Evolutionary conservation across 1,284 basidiomycete genomes (phyloP).

Genomic region (Ceratobasidium sp.): DNA sequence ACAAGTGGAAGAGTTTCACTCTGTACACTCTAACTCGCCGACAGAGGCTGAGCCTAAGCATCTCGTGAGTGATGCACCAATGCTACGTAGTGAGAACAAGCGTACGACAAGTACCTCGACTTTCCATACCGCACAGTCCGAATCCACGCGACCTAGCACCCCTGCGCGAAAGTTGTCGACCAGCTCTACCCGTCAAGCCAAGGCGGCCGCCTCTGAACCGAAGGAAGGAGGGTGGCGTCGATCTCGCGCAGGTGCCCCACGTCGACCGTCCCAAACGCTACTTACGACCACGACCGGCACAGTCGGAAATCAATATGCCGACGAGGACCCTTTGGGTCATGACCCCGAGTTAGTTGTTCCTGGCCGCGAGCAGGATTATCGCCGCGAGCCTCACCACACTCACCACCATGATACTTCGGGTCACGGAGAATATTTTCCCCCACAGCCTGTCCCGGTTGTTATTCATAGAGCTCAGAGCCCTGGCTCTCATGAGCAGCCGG

Average conservation of each 20-base stretch:
- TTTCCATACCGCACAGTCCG: slow-evolving; percentile 41
- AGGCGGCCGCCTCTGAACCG: slow-evolving; percentile 1
- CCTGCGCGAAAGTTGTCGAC: slow-evolving; percentile 24
- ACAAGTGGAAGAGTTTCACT: slow-evolving; percentile 39
- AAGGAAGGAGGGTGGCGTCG: slow-evolving; percentile 33
- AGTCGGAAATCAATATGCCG: slow-evolving; percentile 33
- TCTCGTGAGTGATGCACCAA: slow-evolving; percentile 30
- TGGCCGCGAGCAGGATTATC: slow-evolving; percentile 17
- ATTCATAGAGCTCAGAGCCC: slow-evolving; percentile 9
- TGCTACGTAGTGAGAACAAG: slow-evolving; percentile 31
- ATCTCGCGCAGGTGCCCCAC: slow-evolving; percentile 37
- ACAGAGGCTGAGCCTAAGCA: slow-evolving; percentile 23
- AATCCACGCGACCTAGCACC: slow-evolving; percentile 15
- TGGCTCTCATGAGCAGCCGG: not conserved
- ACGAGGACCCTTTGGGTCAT: slow-evolving; percentile 14
- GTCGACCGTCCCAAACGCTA: slow-evolving; percentile 31
- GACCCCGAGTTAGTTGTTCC: not conserved
- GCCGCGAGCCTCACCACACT: not conserved
- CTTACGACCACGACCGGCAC: slow-evolving; percentile 2
- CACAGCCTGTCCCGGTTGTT: not conserved
- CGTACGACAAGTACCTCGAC: slow-evolving; percentile 38
- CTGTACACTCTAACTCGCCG: slow-evolving; percentile 29
- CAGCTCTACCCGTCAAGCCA: slow-evolving; percentile 18
- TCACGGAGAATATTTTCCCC: not conserved
- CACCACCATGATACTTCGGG: slow-evolving; percentile 9